Percentiles rank a stretch among this genome's conserved stretches.
Conservation (phyloP, 805 yeast species). For the Clavispora carvajalis region DNA sequence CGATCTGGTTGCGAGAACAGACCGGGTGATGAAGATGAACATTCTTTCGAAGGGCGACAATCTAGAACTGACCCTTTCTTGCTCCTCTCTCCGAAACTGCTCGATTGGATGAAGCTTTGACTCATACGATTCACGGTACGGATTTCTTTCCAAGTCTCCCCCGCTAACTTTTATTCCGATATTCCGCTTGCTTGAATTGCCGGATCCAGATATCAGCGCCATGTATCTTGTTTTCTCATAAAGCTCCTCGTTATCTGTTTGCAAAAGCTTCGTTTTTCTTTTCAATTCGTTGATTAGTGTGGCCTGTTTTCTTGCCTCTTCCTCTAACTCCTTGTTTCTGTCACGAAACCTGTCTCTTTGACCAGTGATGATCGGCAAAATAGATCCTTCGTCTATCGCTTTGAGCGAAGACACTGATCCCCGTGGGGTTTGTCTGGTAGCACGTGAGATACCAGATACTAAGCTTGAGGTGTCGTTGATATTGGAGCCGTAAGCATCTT, state of each 20-base stretch:
- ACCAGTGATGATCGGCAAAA: slow-evolving; percentile 83
- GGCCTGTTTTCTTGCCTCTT: slow-evolving; percentile 61
- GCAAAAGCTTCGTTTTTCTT: slow-evolving; percentile 57
- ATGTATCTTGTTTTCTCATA: slow-evolving; percentile 73
- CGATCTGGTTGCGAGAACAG: slow-evolving; percentile 67
- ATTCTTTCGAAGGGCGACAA: slow-evolving; percentile 75
- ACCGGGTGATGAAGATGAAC: slow-evolving; percentile 66
- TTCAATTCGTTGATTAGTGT: slow-evolving; percentile 53
- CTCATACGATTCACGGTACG: slow-evolving; percentile 62
- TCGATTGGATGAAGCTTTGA: slow-evolving; percentile 79
- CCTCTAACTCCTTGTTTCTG: slow-evolving; percentile 79
- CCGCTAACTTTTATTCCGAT: slow-evolving; percentile 29
- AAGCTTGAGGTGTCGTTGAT: slow-evolving; percentile 61
- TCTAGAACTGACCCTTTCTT: slow-evolving; percentile 65
- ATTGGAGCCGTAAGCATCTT: slow-evolving; percentile 39
- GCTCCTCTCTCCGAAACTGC: slow-evolving; percentile 71
- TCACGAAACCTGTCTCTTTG: slow-evolving; percentile 91
- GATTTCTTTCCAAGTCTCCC: slow-evolving; percentile 48
- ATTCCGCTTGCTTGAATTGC: slow-evolving; percentile 4
- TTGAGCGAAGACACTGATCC: slow-evolving; percentile 8
- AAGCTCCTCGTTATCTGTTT: slow-evolving; percentile 69
- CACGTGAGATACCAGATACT: slow-evolving; percentile 52
- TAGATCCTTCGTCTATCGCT: slow-evolving; percentile 43
- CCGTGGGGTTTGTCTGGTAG: slow-evolving; percentile 27
- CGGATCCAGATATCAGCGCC: slow-evolving; percentile 40